Evolutionary conservation across 441 rosid genomes (phyloP), one percentile per base, ranked within the genome.

Genomic region (Populus trichocarpa): DNA sequence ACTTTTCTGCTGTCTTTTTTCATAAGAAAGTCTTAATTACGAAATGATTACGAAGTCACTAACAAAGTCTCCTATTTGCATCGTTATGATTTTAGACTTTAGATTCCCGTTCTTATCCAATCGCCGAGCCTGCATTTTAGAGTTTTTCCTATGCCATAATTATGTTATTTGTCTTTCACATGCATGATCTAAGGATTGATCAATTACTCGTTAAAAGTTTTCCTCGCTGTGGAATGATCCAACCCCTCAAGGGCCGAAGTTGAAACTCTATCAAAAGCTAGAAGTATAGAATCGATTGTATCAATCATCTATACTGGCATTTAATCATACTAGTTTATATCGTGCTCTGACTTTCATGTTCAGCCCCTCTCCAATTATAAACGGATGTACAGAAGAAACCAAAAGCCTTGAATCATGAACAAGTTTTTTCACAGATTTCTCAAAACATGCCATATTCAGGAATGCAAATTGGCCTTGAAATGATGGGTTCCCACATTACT

Each of bases 41-140:
- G 26, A 50, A 69, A 81, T 77, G 69, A 77, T 81, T 74, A 46
- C 30, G 5, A 3, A 25, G 22, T 38, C 46, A 9, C 42, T 38
- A 38, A 38, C 42, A 38, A 46, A 14, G 20, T 46, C 57, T 46
- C 57, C 57, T 50, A 50, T 14, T 50, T 50, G 57, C 57, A 53
- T 53, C 61, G n/a, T 53, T 6, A 53, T 53, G 8, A 18, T 53
- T 1, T 53, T 53, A 2, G 22, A 53, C 61, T 53, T 53, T 0
- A 18, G 61, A 53, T 53, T 2, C n/a, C 61, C n/a, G 61, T 53
- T 16, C 61, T 16, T 53, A 53, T 53, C 61, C 59, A 50, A 6
- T 18, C 8, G 22, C 61, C n/a, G 22, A 50, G 57, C 6, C 57
- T 42, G 1, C 50, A 42, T 42, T 42, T 10, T 12, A 35, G 38